Evolutionary conservation across 768 basidiomycete genomes (phyloP).

Genomic region (Lactarius deliciosus): DNA sequence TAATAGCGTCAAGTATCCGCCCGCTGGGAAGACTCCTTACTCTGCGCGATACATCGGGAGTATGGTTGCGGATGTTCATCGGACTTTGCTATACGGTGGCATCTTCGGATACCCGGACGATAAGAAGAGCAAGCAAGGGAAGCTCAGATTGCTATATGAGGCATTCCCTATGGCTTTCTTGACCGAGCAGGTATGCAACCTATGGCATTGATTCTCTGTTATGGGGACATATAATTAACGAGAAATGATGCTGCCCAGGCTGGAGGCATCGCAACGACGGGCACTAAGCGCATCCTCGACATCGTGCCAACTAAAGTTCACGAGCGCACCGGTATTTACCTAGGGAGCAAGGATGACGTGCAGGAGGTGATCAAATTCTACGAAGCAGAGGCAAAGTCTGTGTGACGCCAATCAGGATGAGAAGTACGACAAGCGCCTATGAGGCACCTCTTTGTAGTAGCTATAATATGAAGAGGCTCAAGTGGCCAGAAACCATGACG

Average conservation of each 20-base stretch:
- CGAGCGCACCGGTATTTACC: slow-evolving; percentile 88
- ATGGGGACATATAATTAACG: slow-evolving; percentile 27
- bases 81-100: slow-evolving; percentile 94
- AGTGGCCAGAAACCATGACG: neutral
- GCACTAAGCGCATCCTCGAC: slow-evolving; percentile 90
- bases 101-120: slow-evolving; percentile 99
- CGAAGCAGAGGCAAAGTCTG: slow-evolving; percentile 38
- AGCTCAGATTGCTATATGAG: slow-evolving; percentile 92
- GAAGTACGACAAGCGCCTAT: slow-evolving; percentile 9
- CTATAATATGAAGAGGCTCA: slow-evolving; percentile 1
- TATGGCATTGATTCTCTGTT: slow-evolving; percentile 5
- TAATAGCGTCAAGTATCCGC: slow-evolving; percentile 88
- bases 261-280: slow-evolving; percentile 95
- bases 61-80: slow-evolving; percentile 98
- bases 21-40: slow-evolving; percentile 77
- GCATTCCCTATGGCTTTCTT: slow-evolving; percentile 98
- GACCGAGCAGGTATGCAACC: slow-evolving; percentile 73
- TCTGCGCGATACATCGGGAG: slow-evolving; percentile 94
- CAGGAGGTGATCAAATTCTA: slow-evolving; percentile 88
- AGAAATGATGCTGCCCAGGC: slow-evolving; percentile 52
- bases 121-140: slow-evolving; percentile 96
- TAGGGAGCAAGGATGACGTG: slow-evolving; percentile 93
- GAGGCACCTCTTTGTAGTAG: neutral
- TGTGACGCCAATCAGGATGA: slow-evolving; percentile 4
- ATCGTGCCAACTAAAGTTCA: slow-evolving; percentile 86